These are phyloP conservation scores for Pythium grandisporangium DNA, from an alignment of 352 stramenopile species.

Conservation along the genomic window DNA sequence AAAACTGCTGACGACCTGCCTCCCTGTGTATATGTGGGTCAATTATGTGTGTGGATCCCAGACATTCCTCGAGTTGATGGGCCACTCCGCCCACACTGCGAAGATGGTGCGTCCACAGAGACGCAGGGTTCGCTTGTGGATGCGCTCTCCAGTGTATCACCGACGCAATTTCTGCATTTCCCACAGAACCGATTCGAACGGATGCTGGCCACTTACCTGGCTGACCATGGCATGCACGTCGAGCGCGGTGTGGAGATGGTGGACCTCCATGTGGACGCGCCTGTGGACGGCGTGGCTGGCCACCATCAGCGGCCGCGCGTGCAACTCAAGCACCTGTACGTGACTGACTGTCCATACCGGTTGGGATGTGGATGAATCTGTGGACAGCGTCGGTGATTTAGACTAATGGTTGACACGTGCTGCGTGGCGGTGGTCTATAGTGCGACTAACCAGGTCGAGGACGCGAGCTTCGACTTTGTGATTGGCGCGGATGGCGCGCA, in stretches of 20 bases:
- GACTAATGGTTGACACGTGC: conserved; percentile 2
- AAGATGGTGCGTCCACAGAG: too few species aligned
- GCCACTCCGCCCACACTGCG: too few species aligned
- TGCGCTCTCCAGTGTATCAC: conserved; percentile 36
- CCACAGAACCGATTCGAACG: conserved; percentile 77
- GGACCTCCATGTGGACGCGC: conserved; percentile 14
- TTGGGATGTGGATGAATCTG: too few species aligned
- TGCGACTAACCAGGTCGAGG: conserved; percentile 28
- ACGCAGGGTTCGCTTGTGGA: conserved; percentile 24
- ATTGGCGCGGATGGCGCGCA: conserved; percentile 88
- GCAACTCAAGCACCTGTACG: background rate
- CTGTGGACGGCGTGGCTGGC: too few species aligned
- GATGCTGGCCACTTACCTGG: conserved; percentile 44
- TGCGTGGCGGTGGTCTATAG: conserved; percentile 23
- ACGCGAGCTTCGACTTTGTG: conserved; percentile 66
- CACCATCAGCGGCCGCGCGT: background rate
- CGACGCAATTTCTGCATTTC: conserved; percentile 80
- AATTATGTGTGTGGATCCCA: too few species aligned
- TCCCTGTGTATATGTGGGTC: too few species aligned
- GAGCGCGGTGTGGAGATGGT: conserved; percentile 57
- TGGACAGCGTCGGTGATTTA: too few species aligned
- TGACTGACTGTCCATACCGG: too few species aligned
- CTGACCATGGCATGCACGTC: conserved; percentile 28
- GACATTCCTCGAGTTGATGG: too few species aligned
- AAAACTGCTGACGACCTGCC: conserved; percentile 12